These are phyloP conservation scores for Boletus patriciae DNA, from an alignment of 768 basidiomycete species.

Conservation along the genomic window DNA sequence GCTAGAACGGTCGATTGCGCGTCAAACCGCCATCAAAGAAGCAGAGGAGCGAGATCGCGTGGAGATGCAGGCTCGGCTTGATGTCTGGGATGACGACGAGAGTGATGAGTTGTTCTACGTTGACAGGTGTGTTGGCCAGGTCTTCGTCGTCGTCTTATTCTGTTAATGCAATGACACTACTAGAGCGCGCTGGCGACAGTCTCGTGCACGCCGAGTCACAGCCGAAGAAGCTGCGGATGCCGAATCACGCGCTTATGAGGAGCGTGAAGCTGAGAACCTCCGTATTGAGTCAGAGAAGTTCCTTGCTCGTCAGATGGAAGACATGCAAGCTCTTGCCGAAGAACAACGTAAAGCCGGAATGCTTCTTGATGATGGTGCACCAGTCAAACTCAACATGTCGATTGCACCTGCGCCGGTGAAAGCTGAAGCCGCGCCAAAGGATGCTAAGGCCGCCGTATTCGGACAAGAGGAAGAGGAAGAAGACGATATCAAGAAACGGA, in stretches of 20 bases:
- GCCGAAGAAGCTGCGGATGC: conserved; percentile 84
- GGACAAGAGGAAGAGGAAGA: conserved; percentile 88
- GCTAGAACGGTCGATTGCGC: conserved; percentile 72
- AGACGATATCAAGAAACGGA: conserved; percentile 72
- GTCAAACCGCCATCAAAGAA: conserved; percentile 69
- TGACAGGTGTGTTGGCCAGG: conserved; percentile 64
- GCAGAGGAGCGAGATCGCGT: conserved; percentile 76
- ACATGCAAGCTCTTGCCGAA: conserved; percentile 88
- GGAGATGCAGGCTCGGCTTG: conserved; percentile 78
- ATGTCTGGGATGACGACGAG: conserved; percentile 91
- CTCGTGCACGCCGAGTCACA: conserved; percentile 66
- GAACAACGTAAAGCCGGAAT: conserved; percentile 90
- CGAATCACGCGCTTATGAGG: conserved; percentile 78
- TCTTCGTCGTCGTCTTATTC: neutral
- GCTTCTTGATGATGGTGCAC: conserved; percentile 87
- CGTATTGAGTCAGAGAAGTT: conserved; percentile 92
- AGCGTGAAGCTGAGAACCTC: conserved; percentile 82
- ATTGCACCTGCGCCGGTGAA: conserved; percentile 50
- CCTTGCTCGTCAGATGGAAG: conserved; percentile 91
- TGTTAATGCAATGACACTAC: neutral
- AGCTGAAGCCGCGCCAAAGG: conserved; percentile 44
- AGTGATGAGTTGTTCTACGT: conserved; percentile 92
- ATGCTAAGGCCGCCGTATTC: conserved; percentile 64
- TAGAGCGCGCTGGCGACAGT: conserved; percentile 84
- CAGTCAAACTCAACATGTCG: conserved; percentile 82